phyloP scores from a whole-genome alignment of 768 basidiomycete species.

The Pleurotus sapidus region DNA sequence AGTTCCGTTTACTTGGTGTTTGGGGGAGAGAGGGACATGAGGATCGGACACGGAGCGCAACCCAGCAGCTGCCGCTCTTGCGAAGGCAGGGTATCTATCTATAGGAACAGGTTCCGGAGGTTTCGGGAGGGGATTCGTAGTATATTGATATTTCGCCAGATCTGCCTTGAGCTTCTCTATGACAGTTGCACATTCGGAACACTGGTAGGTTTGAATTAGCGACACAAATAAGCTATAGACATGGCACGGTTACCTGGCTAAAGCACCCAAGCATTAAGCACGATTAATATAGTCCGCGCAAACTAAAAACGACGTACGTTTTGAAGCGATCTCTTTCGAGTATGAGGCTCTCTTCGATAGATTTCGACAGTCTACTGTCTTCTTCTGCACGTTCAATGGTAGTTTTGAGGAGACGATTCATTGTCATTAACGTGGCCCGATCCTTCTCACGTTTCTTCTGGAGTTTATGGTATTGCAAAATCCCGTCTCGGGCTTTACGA shows the following conservation, averaged over 20 bases:
- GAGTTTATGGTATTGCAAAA: conserved; percentile 9
- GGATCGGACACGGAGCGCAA: background rate
- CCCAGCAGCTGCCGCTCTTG: conserved; percentile 7
- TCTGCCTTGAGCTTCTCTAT: conserved; percentile 32
- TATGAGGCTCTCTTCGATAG: conserved; percentile 5
- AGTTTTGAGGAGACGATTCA: conserved; percentile 1
- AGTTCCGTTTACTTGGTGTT: background rate
- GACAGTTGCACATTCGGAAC: conserved; percentile 25
- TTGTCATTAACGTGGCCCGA: background rate
- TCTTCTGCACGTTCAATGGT: conserved; percentile 3
- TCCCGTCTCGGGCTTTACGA: conserved; percentile 24
- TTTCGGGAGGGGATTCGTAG: conserved; percentile 49
- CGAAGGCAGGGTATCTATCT: conserved; percentile 40
- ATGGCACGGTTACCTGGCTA: background rate
- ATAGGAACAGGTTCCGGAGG: conserved; percentile 54
- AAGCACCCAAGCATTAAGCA: background rate
- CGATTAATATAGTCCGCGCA: background rate
- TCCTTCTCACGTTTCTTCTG: conserved; percentile 8
- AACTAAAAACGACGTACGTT: conserved; percentile 4
- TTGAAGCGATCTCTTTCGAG: background rate
- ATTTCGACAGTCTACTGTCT: conserved; percentile 4
- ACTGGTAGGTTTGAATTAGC: conserved; percentile 14
- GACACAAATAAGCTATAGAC: background rate
- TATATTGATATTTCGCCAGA: conserved; percentile 25
- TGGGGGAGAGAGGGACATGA: background rate